phyloP scores from a whole-genome alignment of 1,139 yeast genomes.

The Spencermartinsiella ligniputridi region DNA sequence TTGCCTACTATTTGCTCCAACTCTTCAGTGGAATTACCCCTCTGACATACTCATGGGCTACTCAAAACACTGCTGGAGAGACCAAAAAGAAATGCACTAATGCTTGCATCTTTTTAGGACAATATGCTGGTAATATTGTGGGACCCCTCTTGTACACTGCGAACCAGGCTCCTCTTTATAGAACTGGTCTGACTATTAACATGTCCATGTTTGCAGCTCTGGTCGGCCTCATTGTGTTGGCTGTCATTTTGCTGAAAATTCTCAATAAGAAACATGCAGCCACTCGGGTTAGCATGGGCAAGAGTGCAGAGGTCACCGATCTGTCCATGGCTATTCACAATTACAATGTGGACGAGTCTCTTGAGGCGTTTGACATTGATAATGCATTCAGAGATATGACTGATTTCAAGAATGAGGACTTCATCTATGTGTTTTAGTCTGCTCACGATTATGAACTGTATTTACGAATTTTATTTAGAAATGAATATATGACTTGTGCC shows the following conservation, averaged over 20 bases:
- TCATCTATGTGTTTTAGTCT: slow-evolving; percentile 6
- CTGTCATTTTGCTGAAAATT: neutral
- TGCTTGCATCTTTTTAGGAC: slow-evolving; percentile 56
- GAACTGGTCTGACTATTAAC: slow-evolving; percentile 35
- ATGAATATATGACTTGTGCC: no score
- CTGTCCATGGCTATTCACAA: slow-evolving; percentile 9
- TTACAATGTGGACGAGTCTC: neutral
- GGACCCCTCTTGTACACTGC: slow-evolving; percentile 63
- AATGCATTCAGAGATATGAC: slow-evolving; percentile 10
- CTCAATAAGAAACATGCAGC: slow-evolving; percentile 9
- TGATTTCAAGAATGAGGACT: slow-evolving; percentile 11
- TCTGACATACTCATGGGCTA: slow-evolving; percentile 12
- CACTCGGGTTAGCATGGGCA: slow-evolving; percentile 10
- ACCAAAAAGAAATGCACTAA: slow-evolving; percentile 59
- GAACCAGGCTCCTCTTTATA: slow-evolving; percentile 48
- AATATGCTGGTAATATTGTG: slow-evolving; percentile 60
- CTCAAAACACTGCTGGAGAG: slow-evolving; percentile 58
- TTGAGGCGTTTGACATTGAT: slow-evolving; percentile 2
- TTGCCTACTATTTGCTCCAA: slow-evolving; percentile 11
- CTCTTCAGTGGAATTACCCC: slow-evolving; percentile 13
- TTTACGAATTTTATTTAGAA: no score
- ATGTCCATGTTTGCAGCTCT: slow-evolving; percentile 12
- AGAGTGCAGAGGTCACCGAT: slow-evolving; percentile 7
- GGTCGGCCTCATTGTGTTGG: slow-evolving; percentile 4
- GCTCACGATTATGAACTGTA: neutral